A percentile compares a stretch with the other conserved stretches of the same genome.
Conservation (phyloP, 2,329 filamentous ascomycete genomes). For the Xylaria sp. region DNA sequence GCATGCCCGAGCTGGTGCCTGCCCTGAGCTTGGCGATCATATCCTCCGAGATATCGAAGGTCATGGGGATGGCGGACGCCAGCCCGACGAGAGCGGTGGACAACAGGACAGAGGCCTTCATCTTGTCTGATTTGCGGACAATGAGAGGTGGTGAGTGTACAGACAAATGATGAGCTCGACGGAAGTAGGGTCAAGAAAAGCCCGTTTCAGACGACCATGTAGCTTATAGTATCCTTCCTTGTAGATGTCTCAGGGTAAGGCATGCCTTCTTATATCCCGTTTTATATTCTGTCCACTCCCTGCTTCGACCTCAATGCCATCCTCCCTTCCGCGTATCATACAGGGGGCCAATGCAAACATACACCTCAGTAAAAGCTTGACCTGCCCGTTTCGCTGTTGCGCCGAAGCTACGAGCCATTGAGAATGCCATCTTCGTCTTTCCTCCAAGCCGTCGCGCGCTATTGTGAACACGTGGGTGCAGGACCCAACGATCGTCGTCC, state of each 20-base stretch:
- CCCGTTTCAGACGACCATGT: background rate
- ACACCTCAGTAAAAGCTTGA: slow-evolving; percentile 11
- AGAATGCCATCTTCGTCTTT: background rate
- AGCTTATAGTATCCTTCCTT: background rate
- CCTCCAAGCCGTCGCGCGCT: slow-evolving; percentile 5
- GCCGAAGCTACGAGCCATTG: slow-evolving; percentile 13
- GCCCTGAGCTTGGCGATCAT: slow-evolving; percentile 22
- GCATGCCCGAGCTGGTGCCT: slow-evolving; percentile 6
- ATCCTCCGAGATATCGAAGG: slow-evolving; percentile 22
- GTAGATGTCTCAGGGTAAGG: background rate
- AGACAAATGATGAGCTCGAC: background rate
- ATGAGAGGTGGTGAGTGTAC: background rate
- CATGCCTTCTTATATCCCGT: background rate
- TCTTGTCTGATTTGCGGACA: slow-evolving; percentile 7
- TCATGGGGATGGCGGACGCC: slow-evolving; percentile 28
- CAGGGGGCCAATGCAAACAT: background rate
- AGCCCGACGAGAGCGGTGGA: slow-evolving; percentile 23
- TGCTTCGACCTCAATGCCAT: background rate
- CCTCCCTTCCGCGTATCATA: background rate
- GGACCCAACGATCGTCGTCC: slow-evolving; percentile 3
- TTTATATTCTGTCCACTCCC: background rate
- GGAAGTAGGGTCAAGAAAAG: background rate
- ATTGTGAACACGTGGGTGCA: slow-evolving; percentile 16
- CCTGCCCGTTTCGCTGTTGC: slow-evolving; percentile 13
- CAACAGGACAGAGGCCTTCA: slow-evolving; percentile 29